Evolutionary conservation across 2,329 filamentous ascomycete species (phyloP), one percentile per base, ranked within the genome.

Genomic region (Alternaria sp.): DNA sequence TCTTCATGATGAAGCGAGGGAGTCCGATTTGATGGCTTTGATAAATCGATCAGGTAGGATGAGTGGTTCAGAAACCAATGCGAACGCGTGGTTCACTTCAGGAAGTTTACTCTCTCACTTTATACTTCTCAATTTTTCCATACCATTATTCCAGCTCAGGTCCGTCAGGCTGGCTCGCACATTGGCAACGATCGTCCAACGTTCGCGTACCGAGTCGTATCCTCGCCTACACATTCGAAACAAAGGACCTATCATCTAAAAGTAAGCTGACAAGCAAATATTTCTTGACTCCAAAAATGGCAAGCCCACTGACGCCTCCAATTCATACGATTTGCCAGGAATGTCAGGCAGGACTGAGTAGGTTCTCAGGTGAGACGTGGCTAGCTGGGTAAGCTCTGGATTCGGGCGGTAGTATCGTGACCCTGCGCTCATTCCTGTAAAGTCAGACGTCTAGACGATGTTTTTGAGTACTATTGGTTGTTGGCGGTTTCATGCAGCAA

Each of bases 1-100:
- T 61, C 57, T 71, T 75, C 73, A 75, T 76, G 44, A 23, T 68
- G 66, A 60, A 3, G 6, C 47, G 21, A 15, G 19, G 40, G 21
- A 23, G 5, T 4, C 17, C 13, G n/a, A 46, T 36, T 26, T 5
- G 28, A 50, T 13, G 13, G 21, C 28, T 57, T 12, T 21, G 8
- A 15, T 21, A 47, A 3, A 50, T 26, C 28, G 44, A 45, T 23
- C 10, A 28, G 6, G 19, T 2, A n/a, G 3, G 26, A 13, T 12
- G 21, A 4, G 17, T 56, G 4, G 17, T 7, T 5, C 6, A 15
- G 19, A 13, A 46, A 23, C 9, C 19, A n/a, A 7, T 36, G 30
- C 28, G 43, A 46, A 45, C 17, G 53, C 19, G 36, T 40, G 12
- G 12, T n/a, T 17, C 5, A 30, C 17, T 7, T 56, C 15, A 13